These are phyloP conservation scores for Rhododendron kiyosumense DNA, from an alignment of 148 eudicot species.

Conservation along the genomic window DNA sequence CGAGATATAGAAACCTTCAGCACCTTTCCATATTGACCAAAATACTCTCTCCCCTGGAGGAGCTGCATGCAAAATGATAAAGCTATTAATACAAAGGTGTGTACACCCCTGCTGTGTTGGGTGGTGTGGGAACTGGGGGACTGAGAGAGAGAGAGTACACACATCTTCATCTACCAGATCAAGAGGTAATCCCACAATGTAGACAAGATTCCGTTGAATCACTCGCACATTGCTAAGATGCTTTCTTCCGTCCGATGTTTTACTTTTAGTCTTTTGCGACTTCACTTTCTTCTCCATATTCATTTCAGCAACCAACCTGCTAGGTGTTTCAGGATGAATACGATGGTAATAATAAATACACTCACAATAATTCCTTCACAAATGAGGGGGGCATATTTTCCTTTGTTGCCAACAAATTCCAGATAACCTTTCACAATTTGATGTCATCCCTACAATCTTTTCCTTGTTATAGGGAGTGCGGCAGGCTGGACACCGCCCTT, in stretches of 20 bases:
- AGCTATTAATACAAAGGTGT: neutral
- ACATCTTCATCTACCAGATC: conserved; percentile 95
- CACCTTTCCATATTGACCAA: conserved; percentile 89
- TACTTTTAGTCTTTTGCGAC: conserved; percentile 65
- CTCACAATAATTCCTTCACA: neutral
- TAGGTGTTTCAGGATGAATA: conserved; percentile 3
- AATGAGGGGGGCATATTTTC: neutral
- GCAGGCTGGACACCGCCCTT: conserved; percentile 97
- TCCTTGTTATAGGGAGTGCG: conserved; percentile 91
- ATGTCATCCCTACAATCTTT: conserved; percentile 73
- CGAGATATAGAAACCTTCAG: conserved; percentile 92
- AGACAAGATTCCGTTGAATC: conserved; percentile 86
- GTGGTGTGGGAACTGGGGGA: neutral
- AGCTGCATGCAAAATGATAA: conserved; percentile 40
- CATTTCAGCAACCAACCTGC: conserved; percentile 71
- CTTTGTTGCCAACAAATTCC: neutral
- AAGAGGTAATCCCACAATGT: conserved; percentile 86
- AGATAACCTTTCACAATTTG: conserved; percentile 67
- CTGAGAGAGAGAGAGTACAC: conserved; percentile 14
- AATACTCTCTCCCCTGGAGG: conserved; percentile 73
- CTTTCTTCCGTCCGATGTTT: conserved; percentile 72
- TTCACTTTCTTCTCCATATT: conserved; percentile 68
- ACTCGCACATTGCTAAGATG: conserved; percentile 90
- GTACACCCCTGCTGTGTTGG: neutral
- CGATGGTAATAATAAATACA: neutral